Percentiles rank a stretch among this genome's conserved stretches.
phyloP scores from a whole-genome alignment of 306 rosid species.

The Vigna angularis region DNA sequence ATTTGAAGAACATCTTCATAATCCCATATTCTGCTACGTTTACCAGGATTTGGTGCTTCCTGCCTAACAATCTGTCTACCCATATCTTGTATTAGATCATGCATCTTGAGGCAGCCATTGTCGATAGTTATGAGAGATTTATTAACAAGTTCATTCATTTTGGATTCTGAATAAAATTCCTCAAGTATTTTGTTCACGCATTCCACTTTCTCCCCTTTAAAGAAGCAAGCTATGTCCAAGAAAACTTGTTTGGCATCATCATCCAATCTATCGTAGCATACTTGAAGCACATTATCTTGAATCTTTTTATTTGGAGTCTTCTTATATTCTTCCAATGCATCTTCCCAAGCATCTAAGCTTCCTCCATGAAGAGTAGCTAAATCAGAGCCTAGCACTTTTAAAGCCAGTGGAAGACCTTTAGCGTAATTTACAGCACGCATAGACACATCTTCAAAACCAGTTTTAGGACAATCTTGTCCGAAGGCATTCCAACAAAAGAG shows the following conservation, averaged over 20 bases:
- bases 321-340: background rate
- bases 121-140: conserved; percentile 20
- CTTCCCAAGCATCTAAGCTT: conserved; percentile 1
- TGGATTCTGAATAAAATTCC: background rate
- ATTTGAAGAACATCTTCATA: conserved; percentile 2
- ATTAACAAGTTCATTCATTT: background rate
- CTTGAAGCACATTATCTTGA: conserved; percentile 2
- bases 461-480: background rate
- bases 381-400: conserved; percentile 11
- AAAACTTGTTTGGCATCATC: background rate
- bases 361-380: background rate
- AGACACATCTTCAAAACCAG: background rate
- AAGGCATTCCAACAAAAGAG: conserved; percentile 37
- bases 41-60: background rate
- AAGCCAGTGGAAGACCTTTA: conserved; percentile 29
- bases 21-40: conserved; percentile 38
- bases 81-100: conserved; percentile 39
- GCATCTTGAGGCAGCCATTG: background rate
- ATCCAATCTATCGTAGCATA: conserved; percentile 14
- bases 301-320: background rate
- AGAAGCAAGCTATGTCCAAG: conserved; percentile 38
- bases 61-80: conserved; percentile 31
- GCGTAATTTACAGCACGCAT: background rate
- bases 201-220: conserved; percentile 28
- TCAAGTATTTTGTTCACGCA: conserved; percentile 6